phyloP scores from a whole-genome alignment of 352 stramenopile species.

The Globisporangium mamillatum region DNA sequence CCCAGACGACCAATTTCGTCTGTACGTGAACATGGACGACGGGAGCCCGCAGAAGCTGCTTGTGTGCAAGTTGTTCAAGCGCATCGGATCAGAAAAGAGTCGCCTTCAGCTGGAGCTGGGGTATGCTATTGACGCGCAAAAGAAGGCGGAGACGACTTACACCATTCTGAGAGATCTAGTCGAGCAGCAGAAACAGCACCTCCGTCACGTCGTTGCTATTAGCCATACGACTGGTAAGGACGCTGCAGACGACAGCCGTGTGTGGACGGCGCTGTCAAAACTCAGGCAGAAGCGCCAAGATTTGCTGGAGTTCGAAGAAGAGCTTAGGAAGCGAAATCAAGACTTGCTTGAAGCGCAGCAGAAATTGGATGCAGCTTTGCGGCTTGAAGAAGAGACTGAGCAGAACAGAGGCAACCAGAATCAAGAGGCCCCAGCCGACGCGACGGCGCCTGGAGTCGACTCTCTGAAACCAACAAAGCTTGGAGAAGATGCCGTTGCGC shows the following conservation, averaged over 20 bases:
- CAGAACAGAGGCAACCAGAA: neutral
- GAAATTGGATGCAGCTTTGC: slow-evolving; percentile 13
- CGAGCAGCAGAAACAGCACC: slow-evolving; percentile 30
- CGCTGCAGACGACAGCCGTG: slow-evolving; percentile 17
- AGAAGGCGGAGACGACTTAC: slow-evolving; percentile 28
- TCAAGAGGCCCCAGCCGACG: neutral
- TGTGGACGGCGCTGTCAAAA: slow-evolving; percentile 37
- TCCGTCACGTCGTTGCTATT: slow-evolving; percentile 33
- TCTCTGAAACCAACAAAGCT: neutral
- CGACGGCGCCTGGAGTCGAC: neutral
- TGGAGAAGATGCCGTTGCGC: neutral
- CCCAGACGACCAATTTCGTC: slow-evolving; percentile 39
- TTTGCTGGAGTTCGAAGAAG: slow-evolving; percentile 31
- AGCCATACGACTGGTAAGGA: slow-evolving; percentile 22
- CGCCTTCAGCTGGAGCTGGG: slow-evolving; percentile 22
- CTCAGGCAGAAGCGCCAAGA: slow-evolving; percentile 46
- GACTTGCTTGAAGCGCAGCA: slow-evolving; percentile 13
- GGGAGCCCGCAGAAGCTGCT: slow-evolving; percentile 23
- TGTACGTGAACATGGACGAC: slow-evolving; percentile 33
- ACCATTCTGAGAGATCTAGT: slow-evolving; percentile 36
- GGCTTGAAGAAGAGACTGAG: neutral
- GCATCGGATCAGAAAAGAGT: slow-evolving; percentile 32
- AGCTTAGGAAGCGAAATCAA: slow-evolving; percentile 18
- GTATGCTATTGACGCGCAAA: slow-evolving; percentile 13
- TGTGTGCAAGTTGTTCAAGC: slow-evolving; percentile 55